Evolutionary conservation across 2,329 filamentous ascomycete species (phyloP), one percentile per base, ranked within the genome.

Genomic region (Penicillium occitanis): DNA sequence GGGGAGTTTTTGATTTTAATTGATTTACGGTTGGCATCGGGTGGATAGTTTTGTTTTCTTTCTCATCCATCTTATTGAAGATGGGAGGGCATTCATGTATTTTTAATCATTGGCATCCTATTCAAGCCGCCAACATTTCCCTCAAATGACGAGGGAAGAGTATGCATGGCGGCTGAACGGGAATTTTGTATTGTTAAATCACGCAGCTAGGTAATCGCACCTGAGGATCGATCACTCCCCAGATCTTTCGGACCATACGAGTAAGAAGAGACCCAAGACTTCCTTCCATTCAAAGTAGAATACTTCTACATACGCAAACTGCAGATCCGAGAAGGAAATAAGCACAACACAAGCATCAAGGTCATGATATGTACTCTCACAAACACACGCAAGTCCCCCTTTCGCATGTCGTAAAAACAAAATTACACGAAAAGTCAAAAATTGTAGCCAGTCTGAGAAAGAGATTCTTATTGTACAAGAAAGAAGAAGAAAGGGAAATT

Each of bases 281-380:
- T 8, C 8, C 7, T 57, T 25, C 19, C 33, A 57, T 57, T 40
- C 10, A 53, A 37, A 53, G 17, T 17, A 33, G 33, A 25, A 14
- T 40, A 37, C 53, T 57, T 57, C n/a, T 55, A 55, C 30, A 40
- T 57, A 37, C n/a, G 33, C 53, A 37, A 37, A 37, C 33, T 57
- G 33, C 11, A 40, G 5, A 37, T 1, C 5, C 40, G n/a, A 57
- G 28, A 53, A 53, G 14, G 2, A 33, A 53, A 53, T 7, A 55
- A 40, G 19, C 53, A 40, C 1, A 25, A 6, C 53, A 37, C 11
- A 57, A 35, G 33, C 33, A 25, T 57, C 33, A 57, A 57, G 14
- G 33, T 17, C 53, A 25, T 40, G 53, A 37, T 57, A 40, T 57
- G 33, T 57, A 57, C 53, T 57, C 33, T 22, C 53, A 22, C 53